phyloP scores from a whole-genome alignment of 1,139 yeast genomes.

The Geotrichum citri-aurantii region DNA sequence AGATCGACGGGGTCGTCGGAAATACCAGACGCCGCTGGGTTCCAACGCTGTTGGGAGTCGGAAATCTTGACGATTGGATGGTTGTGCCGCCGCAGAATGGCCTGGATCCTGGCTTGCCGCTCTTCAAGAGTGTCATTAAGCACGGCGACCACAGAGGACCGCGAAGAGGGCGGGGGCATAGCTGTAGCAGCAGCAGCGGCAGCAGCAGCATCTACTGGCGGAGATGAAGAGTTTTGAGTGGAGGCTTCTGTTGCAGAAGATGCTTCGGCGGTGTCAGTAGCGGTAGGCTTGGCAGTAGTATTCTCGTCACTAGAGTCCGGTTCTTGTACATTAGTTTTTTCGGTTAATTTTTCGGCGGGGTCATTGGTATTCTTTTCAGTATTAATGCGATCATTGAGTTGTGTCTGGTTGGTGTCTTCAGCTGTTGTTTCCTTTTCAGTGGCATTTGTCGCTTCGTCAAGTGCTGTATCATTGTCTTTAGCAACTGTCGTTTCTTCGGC shows the following conservation, averaged over 20 bases:
- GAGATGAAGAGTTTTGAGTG: neutral
- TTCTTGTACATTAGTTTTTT: too few relatives aligned
- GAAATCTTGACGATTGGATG: slow-evolving; percentile 15
- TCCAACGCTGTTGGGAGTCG: slow-evolving; percentile 5
- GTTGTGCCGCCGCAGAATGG: slow-evolving; percentile 17
- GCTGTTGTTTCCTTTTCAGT: slow-evolving; percentile 8
- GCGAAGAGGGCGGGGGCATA: neutral
- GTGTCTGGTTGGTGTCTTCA: slow-evolving; percentile 27
- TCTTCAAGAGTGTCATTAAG: slow-evolving; percentile 6
- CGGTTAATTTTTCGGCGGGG: neutral
- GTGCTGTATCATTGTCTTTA: slow-evolving; percentile 8
- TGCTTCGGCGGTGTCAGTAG: neutral
- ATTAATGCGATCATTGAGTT: neutral
- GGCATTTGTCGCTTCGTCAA: neutral
- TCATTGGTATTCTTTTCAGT: slow-evolving; percentile 9
- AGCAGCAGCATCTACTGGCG: neutral
- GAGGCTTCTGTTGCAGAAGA: neutral
- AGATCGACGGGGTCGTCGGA: slow-evolving; percentile 57
- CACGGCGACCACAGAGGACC: neutral
- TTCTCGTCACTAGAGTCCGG: neutral
- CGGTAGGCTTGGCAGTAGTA: neutral
- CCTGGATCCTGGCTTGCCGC: slow-evolving; percentile 16
- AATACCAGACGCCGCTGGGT: slow-evolving; percentile 41
- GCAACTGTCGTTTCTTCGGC: neutral
- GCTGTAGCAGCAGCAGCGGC: neutral